These are phyloP conservation scores for Clitopilus passeckerianus DNA, from an alignment of 768 basidiomycete species.

Conservation along the genomic window DNA sequence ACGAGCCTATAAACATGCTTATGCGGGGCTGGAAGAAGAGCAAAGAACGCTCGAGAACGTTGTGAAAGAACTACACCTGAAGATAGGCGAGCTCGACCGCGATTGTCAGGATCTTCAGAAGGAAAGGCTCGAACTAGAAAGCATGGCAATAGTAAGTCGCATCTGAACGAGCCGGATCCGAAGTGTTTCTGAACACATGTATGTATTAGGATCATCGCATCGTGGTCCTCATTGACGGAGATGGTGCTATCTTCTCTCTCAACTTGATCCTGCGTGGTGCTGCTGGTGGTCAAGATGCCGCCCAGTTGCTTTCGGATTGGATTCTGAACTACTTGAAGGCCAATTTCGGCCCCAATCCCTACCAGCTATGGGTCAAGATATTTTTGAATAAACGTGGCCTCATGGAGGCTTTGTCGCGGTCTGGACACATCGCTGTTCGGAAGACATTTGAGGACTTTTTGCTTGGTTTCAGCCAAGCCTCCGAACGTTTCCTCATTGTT, in stretches of 20 bases:
- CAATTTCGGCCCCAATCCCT: constrained; percentile 30
- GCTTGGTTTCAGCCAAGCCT: constrained; percentile 65
- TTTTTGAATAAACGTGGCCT: constrained; percentile 64
- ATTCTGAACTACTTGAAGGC: constrained; percentile 29
- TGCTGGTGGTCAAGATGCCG: constrained; percentile 53
- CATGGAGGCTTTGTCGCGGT: constrained; percentile 41
- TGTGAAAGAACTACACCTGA: no score
- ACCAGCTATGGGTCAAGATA: constrained; percentile 58
- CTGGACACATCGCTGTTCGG: constrained; percentile 27
- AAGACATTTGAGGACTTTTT: constrained; percentile 58
- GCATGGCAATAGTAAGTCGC: no score
- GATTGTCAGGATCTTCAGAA: no score
- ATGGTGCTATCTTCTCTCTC: constrained; percentile 53
- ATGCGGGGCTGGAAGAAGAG: no score
- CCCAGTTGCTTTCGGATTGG: constrained; percentile 38
- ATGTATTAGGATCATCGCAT: no score
- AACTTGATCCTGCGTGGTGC: constrained; percentile 52
- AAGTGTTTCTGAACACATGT: no score
- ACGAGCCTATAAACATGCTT: no score
- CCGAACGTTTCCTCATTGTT: constrained; percentile 61
- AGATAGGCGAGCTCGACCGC: no score
- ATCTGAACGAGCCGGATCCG: no score
- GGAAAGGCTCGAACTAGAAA: no score
- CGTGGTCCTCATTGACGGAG: constrained; percentile 58
- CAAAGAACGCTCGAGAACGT: no score